Evolutionary conservation across 331 rosid species (phyloP).

Genomic region (Spiraea crenata): DNA sequence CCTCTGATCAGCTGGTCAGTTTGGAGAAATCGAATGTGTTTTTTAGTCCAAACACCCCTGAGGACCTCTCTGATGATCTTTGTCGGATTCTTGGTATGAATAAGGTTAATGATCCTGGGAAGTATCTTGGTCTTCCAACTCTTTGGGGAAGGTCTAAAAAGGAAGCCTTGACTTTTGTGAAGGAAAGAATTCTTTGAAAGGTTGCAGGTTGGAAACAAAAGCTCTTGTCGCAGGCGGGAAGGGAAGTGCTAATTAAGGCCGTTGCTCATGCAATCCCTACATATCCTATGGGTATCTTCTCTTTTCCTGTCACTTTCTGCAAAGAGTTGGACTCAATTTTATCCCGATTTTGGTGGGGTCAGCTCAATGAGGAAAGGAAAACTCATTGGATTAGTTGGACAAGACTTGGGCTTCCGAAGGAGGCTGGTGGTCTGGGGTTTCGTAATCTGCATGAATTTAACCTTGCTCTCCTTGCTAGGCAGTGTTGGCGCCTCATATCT

Average conservation of each 20-base stretch:
- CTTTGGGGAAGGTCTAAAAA: not conserved
- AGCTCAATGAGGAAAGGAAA: not conserved
- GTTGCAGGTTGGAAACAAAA: not conserved
- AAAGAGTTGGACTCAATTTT: not conserved
- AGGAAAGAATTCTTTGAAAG: not conserved
- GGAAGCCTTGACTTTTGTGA: too few species aligned
- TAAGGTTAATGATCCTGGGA: too few species aligned
- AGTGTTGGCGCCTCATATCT: too few species aligned
- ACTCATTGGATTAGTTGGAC: not conserved
- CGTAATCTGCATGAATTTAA: too few species aligned
- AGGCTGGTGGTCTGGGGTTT: too few species aligned
- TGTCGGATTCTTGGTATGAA: too few species aligned
- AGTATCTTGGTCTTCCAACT: not conserved
- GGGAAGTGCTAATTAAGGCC: not conserved
- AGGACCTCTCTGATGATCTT: too few species aligned
- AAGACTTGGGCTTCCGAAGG: not conserved
- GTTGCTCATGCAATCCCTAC: not conserved
- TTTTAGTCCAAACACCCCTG: not conserved
- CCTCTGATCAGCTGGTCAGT: not conserved
- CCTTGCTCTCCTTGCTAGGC: too few species aligned
- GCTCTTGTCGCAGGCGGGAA: not conserved
- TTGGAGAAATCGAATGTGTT: not conserved
- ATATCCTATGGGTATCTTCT: not conserved
- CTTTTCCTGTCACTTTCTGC: accelerated
- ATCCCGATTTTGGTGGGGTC: not conserved